Conservation (phyloP, 2,329 filamentous ascomycete species). For the Pestalotiopsis sp. region DNA sequence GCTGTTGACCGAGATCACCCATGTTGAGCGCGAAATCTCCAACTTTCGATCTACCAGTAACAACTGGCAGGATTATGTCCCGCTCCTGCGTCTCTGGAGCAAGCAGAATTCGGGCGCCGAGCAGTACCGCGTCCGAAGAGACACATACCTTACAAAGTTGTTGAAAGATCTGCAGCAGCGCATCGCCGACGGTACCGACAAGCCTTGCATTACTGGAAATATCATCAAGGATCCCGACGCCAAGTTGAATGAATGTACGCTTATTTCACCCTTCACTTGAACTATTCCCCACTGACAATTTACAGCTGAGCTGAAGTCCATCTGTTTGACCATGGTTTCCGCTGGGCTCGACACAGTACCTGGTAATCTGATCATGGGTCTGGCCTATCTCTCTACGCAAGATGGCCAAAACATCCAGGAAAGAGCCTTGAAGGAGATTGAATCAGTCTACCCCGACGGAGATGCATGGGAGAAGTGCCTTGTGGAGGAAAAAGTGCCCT, state of each 20-base stretch:
- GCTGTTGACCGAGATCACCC: conserved; percentile 64
- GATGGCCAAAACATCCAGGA: conserved; percentile 68
- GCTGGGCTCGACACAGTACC: conserved; percentile 67
- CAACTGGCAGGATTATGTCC: conserved; percentile 65
- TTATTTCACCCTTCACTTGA: no score
- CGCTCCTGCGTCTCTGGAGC: conserved; percentile 61
- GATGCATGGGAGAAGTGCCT: conserved; percentile 13
- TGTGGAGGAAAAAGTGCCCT: conserved; percentile 49
- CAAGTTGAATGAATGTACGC: conserved; percentile 54
- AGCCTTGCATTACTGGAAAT: conserved; percentile 69
- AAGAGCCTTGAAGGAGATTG: conserved; percentile 60
- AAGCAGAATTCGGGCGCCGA: conserved; percentile 59
- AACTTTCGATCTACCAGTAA: conserved; percentile 63
- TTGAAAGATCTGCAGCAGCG: conserved; percentile 62
- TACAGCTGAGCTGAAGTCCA: conserved; percentile 60
- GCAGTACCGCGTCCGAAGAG: conserved; percentile 62
- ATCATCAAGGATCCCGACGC: conserved; percentile 67
- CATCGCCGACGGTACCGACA: conserved; percentile 62
- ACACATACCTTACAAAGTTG: conserved; percentile 60
- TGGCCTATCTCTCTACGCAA: conserved; percentile 7
- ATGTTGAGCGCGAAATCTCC: conserved; percentile 64
- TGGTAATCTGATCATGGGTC: conserved; percentile 9
- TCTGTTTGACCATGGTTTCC: conserved; percentile 70
- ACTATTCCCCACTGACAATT: not conserved
- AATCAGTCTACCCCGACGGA: conserved; percentile 49